A percentile compares a stretch with the other conserved stretches of the same genome.
Conservation (phyloP, 1,284 basidiomycete genomes). For the Ustilago esculenta region DNA sequence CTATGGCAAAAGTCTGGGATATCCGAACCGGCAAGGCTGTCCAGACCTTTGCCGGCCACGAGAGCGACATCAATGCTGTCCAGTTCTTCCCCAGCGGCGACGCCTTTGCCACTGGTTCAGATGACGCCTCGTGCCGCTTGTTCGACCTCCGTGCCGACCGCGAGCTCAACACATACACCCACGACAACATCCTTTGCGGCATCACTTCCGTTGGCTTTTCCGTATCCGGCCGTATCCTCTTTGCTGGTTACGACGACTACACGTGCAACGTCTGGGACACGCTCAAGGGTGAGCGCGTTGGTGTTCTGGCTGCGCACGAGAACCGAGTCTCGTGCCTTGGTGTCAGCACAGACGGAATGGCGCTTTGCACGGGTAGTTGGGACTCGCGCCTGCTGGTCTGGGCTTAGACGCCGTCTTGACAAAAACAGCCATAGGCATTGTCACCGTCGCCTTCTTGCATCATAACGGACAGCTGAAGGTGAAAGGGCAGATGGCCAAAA, state of each 20-base stretch:
- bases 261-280: constrained; percentile 99
- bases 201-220: constrained; percentile 99
- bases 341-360: constrained; percentile 94
- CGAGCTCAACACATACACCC: constrained; percentile 94
- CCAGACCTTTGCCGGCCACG: constrained; percentile 97
- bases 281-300: constrained; percentile 95
- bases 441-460: not conserved
- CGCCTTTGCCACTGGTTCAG: constrained; percentile 97
- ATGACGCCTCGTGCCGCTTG: constrained; percentile 96
- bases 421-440: too few species aligned
- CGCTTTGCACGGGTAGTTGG: constrained; percentile 97
- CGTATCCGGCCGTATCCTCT: constrained; percentile 92
- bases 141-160: constrained; percentile 98
- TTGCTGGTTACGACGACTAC: constrained; percentile 99
- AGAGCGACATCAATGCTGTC: constrained; percentile 98
- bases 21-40: constrained; percentile 95
- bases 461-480: too few species aligned
- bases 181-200: constrained; percentile 97
- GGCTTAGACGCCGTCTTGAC: constrained; percentile 31
- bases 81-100: constrained; percentile 99
- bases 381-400: constrained; percentile 82
- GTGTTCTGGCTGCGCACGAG: constrained; percentile 95
- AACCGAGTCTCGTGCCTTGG: constrained; percentile 96
- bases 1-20: constrained; percentile 98
- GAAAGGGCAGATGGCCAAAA: not conserved